Evolutionary conservation across 2,329 filamentous ascomycete genomes (phyloP).

Genomic region (Diaporthe vaccinii): DNA sequence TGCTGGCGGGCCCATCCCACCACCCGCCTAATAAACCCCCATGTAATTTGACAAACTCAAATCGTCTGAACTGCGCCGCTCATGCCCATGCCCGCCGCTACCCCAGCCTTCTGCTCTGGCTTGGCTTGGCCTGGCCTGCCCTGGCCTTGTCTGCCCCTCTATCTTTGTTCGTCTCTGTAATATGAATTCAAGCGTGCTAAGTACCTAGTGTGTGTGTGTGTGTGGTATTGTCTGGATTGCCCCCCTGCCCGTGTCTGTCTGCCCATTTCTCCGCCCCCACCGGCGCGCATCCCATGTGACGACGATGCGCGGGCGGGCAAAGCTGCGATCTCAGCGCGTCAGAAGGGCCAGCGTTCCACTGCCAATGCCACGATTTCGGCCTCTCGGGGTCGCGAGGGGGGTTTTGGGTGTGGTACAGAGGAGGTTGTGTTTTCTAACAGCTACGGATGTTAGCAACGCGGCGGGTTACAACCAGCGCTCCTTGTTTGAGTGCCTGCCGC

Average conservation of each 20-base stretch:
- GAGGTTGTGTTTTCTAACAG: neutral
- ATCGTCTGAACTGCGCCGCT: conserved; percentile 51
- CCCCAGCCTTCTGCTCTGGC: neutral
- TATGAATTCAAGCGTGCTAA: no score
- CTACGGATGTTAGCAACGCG: neutral
- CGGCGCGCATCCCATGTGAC: conserved; percentile 7
- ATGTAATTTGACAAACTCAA: conserved; percentile 16
- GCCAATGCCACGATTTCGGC: conserved; percentile 24
- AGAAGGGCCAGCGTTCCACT: conserved; percentile 20
- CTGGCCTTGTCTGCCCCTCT: neutral
- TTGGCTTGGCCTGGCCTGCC: neutral
- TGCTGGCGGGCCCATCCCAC: neutral
- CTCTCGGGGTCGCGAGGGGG: neutral
- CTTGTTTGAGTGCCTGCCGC: conserved; percentile 28
- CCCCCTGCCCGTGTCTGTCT: neutral
- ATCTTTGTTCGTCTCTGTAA: neutral
- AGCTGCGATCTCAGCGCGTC: conserved; percentile 27
- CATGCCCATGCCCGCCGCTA: conserved; percentile 58
- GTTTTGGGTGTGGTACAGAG: neutral
- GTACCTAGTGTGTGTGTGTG: no score
- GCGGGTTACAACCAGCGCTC: neutral
- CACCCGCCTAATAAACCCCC: neutral
- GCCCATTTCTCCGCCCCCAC: conserved; percentile 18
- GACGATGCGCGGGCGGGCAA: neutral
- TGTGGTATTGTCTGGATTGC: neutral